phyloP scores from a whole-genome alignment of 2,329 filamentous ascomycete genomes.

The Hypoxylon sp. region DNA sequence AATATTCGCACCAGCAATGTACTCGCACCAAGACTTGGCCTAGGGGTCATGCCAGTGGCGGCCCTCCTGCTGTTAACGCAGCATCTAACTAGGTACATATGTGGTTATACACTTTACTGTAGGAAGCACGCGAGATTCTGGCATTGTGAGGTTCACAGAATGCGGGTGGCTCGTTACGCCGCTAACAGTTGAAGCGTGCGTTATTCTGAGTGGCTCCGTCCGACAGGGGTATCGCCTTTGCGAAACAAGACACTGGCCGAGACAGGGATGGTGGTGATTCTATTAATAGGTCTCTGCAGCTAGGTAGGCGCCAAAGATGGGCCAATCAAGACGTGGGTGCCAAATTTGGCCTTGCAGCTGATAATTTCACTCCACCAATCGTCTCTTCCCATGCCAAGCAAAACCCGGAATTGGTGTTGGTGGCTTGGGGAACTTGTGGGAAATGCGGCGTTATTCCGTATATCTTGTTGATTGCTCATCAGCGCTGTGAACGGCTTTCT shows the following conservation, averaged over 20 bases:
- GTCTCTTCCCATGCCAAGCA: slow-evolving; percentile 34
- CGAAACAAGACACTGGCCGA: slow-evolving; percentile 49
- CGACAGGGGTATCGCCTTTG: slow-evolving; percentile 49
- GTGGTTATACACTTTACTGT: slow-evolving; percentile 13
- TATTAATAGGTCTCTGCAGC: slow-evolving; percentile 48
- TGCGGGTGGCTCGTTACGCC: slow-evolving; percentile 38
- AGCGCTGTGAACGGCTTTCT: slow-evolving; percentile 24
- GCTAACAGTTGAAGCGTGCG: slow-evolving; percentile 37
- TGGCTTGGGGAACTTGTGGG: slow-evolving; percentile 38
- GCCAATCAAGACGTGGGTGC: slow-evolving; percentile 35
- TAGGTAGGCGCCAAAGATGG: slow-evolving; percentile 36
- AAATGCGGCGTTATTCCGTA: slow-evolving; percentile 37
- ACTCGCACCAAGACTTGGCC: slow-evolving; percentile 18
- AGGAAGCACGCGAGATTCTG: slow-evolving; percentile 10
- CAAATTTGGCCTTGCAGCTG: slow-evolving; percentile 46
- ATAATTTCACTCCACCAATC: slow-evolving; percentile 47
- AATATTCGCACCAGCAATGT: slow-evolving; percentile 14
- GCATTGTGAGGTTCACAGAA: slow-evolving; percentile 20
- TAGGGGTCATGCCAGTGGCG: slow-evolving; percentile 11
- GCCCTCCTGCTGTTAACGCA: slow-evolving; percentile 21
- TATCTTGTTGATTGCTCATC: slow-evolving; percentile 9
- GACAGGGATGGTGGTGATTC: slow-evolving; percentile 41
- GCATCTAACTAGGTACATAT: slow-evolving; percentile 18
- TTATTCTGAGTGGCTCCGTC: slow-evolving; percentile 44
- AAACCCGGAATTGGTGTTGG: slow-evolving; percentile 39